Base-by-base conservation (phyloP, 768 basidiomycete species). In the Suillus lakei region DNA sequence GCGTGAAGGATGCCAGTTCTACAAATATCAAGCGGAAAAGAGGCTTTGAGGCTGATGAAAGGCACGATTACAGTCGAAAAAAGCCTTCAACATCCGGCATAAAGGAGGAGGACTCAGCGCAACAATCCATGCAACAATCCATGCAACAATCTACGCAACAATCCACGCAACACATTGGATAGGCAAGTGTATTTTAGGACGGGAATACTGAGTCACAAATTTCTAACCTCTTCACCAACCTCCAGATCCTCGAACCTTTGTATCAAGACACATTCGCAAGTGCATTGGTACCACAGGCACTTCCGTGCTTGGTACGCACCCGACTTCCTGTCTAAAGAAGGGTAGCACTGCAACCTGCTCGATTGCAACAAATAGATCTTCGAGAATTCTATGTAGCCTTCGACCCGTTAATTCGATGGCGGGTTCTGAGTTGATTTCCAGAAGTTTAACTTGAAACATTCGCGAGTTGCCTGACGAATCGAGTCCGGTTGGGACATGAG, bases 391-490 rank as follows among this genome's bases (percentile, higher is more conserved):
- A 21, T 87, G 85, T 41, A 98, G 78, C 34, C 95, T 84, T 41
- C 89, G 85, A 1, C 96, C 98, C 0, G 96, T 96, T 62, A 97
- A 85, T 71, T 96, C 93, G 65, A 99, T 97, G 51, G 98, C 98
- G 1, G 98, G 97, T 68, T 96, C 96, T 7, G 97, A 89, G 73
- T 99, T 99, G 71, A 97, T 83, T 77, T 99, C 98, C 36, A 98
- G 83, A 2, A 98, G 80, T 63, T 90, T 88, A 18, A 94, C 88
- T 66, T 86, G 83, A 63, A 88, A 85, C 9, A 74, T 71, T 7
- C 61, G 63, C 15, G 55, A 23, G 1, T 54, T n/a, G 18, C 23
- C 28, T 41, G 13, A 41, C 7, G 39, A 41, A 6, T 64, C 65
- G 1, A 74, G 62, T 21, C 66, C 64, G 5, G 56, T 62, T 59